Percentiles rank a stretch among this genome's conserved stretches.
phyloP scores from a whole-genome alignment of 2,329 filamentous ascomycete genomes.

The Fusarium camptoceras region DNA sequence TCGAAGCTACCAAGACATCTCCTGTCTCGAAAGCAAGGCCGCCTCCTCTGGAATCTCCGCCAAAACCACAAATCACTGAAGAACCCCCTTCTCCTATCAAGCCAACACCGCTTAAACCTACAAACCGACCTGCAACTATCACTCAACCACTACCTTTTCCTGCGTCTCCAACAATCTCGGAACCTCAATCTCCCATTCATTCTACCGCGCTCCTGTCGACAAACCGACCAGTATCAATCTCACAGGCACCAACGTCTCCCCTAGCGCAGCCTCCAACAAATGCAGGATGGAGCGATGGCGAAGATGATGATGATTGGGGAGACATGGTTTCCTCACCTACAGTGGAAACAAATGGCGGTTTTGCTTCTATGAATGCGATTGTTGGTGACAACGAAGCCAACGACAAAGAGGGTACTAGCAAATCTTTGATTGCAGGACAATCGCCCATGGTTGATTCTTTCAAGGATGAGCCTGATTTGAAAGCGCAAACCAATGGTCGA shows the following conservation, averaged over 20 bases:
- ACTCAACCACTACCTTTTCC: constrained; percentile 34
- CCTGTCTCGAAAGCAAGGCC: constrained; percentile 3
- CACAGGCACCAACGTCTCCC: constrained; percentile 38
- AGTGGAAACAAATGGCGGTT: constrained; percentile 26
- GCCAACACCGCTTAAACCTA: constrained; percentile 30
- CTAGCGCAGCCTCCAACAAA: constrained; percentile 39
- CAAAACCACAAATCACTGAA: constrained; percentile 17
- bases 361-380: constrained; percentile 37
- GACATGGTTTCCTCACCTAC: constrained; percentile 64
- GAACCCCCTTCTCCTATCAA: constrained; percentile 33
- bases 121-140: constrained; percentile 35
- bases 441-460: constrained; percentile 17
- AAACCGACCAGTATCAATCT: constrained; percentile 27
- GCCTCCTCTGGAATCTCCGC: background rate
- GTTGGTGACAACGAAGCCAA: background rate
- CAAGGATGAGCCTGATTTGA: background rate
- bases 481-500: constrained; percentile 3
- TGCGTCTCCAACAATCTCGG: constrained; percentile 23
- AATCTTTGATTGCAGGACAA: constrained; percentile 19
- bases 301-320: constrained; percentile 70
- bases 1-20: constrained; percentile 23
- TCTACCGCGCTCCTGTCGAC: constrained; percentile 20
- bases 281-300: constrained; percentile 34
- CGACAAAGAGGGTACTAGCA: constrained; percentile 9
- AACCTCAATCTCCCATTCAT: constrained; percentile 28